A percentile compares a stretch with the other conserved stretches of the same genome.
Evolutionary conservation across 2,329 filamentous ascomycete species (phyloP).

Genomic region (Beauveria sp.): DNA sequence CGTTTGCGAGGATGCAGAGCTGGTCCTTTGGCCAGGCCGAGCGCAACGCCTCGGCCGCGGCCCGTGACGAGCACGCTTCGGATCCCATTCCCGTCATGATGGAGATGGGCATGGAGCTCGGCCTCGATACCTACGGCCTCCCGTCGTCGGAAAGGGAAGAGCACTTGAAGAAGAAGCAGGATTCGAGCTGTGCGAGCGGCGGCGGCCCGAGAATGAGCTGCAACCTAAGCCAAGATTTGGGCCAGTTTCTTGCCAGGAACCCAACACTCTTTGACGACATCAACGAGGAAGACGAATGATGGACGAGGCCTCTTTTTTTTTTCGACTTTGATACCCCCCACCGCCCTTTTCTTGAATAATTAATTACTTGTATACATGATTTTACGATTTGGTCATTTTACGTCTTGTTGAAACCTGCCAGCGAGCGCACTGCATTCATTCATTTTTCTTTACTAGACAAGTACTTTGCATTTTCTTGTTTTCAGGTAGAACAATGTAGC

Average conservation of each 20-base stretch:
- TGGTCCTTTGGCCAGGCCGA: conserved; percentile 9
- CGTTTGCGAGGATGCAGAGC: conserved; percentile 13
- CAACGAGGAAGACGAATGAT: conserved; percentile 18
- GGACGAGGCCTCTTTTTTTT: conserved; percentile 10
- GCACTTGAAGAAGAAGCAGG: neutral
- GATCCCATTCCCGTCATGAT: conserved; percentile 2
- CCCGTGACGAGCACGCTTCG: neutral
- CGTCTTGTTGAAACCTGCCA: neutral
- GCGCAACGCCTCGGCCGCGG: neutral
- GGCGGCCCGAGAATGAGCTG: conserved; percentile 48
- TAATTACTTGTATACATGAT: neutral
- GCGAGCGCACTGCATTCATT: neutral
- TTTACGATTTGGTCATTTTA: neutral
- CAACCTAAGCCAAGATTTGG: conserved; percentile 51
- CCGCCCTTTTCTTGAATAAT: neutral
- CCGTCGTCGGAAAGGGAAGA: neutral
- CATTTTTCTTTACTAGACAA: conserved; percentile 6
- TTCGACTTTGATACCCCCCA: conserved; percentile 4
- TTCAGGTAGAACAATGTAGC: neutral
- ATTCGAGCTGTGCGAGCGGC: neutral
- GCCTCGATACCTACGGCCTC: neutral
- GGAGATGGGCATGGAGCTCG: neutral
- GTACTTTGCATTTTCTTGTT: neutral
- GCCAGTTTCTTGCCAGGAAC: conserved; percentile 53
- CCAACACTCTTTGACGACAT: conserved; percentile 38